Conservation (phyloP, 805 yeast species). For the Yamadazyma nakazawae region DNA sequence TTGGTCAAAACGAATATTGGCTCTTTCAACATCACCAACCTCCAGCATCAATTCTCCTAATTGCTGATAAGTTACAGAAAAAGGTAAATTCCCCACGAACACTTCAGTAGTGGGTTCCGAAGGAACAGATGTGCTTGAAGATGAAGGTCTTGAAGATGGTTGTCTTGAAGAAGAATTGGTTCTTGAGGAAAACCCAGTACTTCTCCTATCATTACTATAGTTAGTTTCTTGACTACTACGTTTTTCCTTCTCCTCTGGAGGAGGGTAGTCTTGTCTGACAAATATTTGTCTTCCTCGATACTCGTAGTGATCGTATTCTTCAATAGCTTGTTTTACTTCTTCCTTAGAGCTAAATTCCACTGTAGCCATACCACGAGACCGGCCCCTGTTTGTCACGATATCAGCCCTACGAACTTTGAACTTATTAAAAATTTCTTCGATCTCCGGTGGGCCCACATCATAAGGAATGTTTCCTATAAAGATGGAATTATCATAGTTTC, state of each 20-base stretch:
- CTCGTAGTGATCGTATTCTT: constrained; percentile 59
- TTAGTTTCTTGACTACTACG: neutral
- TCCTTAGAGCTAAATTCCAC: constrained; percentile 71
- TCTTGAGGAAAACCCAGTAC: constrained; percentile 5
- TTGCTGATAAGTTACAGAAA: constrained; percentile 76
- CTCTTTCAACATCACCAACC: constrained; percentile 75
- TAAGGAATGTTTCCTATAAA: constrained; percentile 75
- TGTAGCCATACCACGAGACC: constrained; percentile 87
- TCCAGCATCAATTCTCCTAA: constrained; percentile 79
- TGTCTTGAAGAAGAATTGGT: constrained; percentile 12
- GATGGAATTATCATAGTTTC: constrained; percentile 66
- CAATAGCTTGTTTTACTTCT: constrained; percentile 70
- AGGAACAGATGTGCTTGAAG: neutral
- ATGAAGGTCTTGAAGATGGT: neutral
- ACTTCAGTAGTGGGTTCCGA: constrained; percentile 48
- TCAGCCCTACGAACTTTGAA: constrained; percentile 73
- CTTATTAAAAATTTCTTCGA: constrained; percentile 55
- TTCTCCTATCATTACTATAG: neutral
- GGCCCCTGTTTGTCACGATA: constrained; percentile 72
- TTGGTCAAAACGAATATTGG: constrained; percentile 66
- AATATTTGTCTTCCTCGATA: constrained; percentile 76
- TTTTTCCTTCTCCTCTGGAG: constrained; percentile 44
- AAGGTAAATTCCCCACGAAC: constrained; percentile 81
- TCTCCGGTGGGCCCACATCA: constrained; percentile 54
- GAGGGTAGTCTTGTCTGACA: constrained; percentile 89